Evolutionary conservation across 345 rosid genomes (phyloP).

Genomic region (Trapa incisa): DNA sequence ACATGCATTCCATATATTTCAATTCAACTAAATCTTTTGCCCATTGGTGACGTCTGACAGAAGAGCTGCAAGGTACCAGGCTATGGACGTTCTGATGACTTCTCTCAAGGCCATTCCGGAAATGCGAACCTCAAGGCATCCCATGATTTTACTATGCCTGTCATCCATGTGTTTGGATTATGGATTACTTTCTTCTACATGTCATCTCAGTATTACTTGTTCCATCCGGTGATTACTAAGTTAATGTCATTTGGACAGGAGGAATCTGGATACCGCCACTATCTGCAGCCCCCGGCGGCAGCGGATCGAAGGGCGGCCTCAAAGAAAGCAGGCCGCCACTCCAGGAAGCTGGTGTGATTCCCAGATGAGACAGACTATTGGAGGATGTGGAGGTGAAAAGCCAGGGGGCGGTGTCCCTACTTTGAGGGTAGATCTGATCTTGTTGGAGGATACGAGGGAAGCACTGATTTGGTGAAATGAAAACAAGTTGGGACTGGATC

Average conservation of each 20-base stretch:
- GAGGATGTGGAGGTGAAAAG: not conserved
- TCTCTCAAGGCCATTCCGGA: not conserved
- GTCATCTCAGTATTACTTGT: too few species aligned
- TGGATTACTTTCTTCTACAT: too few species aligned
- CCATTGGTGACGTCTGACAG: not conserved
- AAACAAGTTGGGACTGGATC: not conserved
- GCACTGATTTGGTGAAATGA: not conserved
- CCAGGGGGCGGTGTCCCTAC: not conserved
- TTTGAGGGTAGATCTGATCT: not conserved
- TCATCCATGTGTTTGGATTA: too few species aligned
- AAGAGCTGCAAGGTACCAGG: not conserved
- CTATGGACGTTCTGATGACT: not conserved
- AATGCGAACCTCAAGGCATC: not conserved
- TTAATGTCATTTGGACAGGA: not conserved
- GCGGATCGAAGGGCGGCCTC: not conserved
- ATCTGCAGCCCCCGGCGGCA: not conserved
- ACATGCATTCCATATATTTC: too few species aligned
- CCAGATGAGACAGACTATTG: not conserved
- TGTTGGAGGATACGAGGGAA: not conserved
- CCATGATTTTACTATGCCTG: too few species aligned
- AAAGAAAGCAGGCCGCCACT: not conserved
- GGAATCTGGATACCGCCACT: not conserved
- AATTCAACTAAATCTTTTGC: too few species aligned
- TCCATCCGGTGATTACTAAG: not conserved
- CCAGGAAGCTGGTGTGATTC: not conserved